Evolutionary conservation across 805 yeast genomes (phyloP).

Genomic region (Yamadazyma paraphyllophila): DNA sequence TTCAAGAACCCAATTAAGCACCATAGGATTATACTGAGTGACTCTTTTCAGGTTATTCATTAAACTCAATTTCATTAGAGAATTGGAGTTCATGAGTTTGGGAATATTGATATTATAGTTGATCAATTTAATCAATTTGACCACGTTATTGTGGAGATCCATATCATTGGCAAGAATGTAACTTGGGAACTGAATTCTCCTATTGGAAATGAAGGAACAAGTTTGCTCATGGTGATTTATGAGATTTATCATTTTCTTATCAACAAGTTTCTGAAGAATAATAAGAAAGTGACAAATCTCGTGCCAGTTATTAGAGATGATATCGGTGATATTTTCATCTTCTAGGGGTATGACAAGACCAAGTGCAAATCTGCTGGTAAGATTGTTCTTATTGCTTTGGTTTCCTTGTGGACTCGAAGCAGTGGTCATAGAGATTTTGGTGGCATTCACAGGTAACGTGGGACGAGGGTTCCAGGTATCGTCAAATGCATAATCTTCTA

Average conservation of each 20-base stretch:
- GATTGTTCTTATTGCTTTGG: slow-evolving; percentile 12
- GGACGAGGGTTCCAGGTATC: slow-evolving; percentile 43
- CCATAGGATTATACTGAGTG: slow-evolving; percentile 27
- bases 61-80: slow-evolving; percentile 31
- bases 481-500: background rate
- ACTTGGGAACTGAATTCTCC: slow-evolving; percentile 36
- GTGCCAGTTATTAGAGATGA: slow-evolving; percentile 49
- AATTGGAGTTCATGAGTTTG: slow-evolving; percentile 40
- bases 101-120: slow-evolving; percentile 45
- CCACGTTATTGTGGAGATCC: slow-evolving; percentile 40
- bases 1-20: slow-evolving; percentile 52
- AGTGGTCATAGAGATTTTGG: slow-evolving; percentile 14
- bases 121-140: slow-evolving; percentile 35
- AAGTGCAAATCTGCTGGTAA: slow-evolving; percentile 43
- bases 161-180: slow-evolving; percentile 41
- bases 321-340: slow-evolving; percentile 32
- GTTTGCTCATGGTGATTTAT: slow-evolving; percentile 25
- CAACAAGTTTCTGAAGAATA: slow-evolving; percentile 37
- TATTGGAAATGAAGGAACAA: slow-evolving; percentile 25
- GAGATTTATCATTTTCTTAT: slow-evolving; percentile 33
- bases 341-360: slow-evolving; percentile 50
- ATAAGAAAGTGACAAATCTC: slow-evolving; percentile 42
- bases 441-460: slow-evolving; percentile 29
- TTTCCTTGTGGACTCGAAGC: background rate
- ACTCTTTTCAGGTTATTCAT: slow-evolving; percentile 2